Evolutionary conservation across 2,329 filamentous ascomycete species (phyloP).

Genomic region (Sclerotinia sclerotiorum): DNA sequence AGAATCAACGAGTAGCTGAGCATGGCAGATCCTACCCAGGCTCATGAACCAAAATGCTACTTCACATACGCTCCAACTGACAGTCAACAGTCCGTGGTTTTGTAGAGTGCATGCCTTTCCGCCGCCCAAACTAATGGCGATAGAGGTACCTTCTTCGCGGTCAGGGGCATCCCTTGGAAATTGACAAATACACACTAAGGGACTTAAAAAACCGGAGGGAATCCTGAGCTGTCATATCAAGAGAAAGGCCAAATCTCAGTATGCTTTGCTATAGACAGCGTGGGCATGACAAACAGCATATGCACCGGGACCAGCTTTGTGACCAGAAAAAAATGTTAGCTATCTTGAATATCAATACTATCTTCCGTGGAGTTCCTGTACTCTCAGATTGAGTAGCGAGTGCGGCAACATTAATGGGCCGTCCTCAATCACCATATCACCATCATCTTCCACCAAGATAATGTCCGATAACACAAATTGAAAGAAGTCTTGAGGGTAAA

Average conservation of each 20-base stretch:
- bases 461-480: slow-evolving; percentile 62
- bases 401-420: slow-evolving; percentile 48
- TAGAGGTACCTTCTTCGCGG: slow-evolving; percentile 50
- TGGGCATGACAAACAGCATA: slow-evolving; percentile 58
- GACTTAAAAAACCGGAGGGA: slow-evolving; percentile 52
- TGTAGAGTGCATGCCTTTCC: slow-evolving; percentile 52
- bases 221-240: slow-evolving; percentile 60
- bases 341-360: neutral
- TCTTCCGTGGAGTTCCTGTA: slow-evolving; percentile 18
- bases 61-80: slow-evolving; percentile 48
- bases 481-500: slow-evolving; percentile 63
- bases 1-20: slow-evolving; percentile 54
- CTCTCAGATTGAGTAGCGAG: slow-evolving; percentile 49
- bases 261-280: slow-evolving; percentile 57
- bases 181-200: slow-evolving; percentile 42
- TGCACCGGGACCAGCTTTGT: slow-evolving; percentile 57
- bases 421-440: slow-evolving; percentile 63
- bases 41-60: slow-evolving; percentile 55
- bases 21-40: slow-evolving; percentile 49
- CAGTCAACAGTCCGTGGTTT: slow-evolving; percentile 55
- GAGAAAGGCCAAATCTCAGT: slow-evolving; percentile 44
- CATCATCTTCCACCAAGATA: slow-evolving; percentile 61
- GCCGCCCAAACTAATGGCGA: slow-evolving; percentile 48
- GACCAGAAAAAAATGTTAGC: slow-evolving; percentile 39
- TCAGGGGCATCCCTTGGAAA: slow-evolving; percentile 55